Base-by-base conservation (phyloP, 2,329 filamentous ascomycete species). In the Penicillium sp. region DNA sequence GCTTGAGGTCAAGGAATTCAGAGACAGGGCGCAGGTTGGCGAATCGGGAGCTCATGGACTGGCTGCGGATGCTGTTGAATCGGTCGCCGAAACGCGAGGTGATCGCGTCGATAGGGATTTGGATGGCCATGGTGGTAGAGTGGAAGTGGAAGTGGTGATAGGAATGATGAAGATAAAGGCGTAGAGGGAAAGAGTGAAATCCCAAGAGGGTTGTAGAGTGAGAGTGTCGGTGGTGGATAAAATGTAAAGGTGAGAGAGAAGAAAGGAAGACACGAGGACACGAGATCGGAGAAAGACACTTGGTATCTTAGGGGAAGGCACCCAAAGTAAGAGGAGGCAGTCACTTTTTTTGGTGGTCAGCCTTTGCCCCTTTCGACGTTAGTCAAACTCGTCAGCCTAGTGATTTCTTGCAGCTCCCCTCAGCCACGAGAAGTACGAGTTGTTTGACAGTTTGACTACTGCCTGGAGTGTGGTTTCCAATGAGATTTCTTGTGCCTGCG, bases 1-100 rank as follows among this genome's bases (percentile, higher is more conserved):
- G 92, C 88, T 97, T 97, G 82, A 98, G 80, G 80, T 98, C 93
- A 79, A 97, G 86, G 82, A 99, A 99, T 81, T 99, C 95, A 77
- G 89, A 89, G 71, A 98, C 80, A 64, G 95, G 94, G 64, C 89
- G 91, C 75, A 99, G 86, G 81, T 97, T 98, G 79, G 93, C 89
- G 80, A 98, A 98, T 68, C 95, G 90, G 68, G 89, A 87, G 62
- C 86, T 86, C 64, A 98, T 78, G 37, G 91, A 91, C 70, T 93
- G 91, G 63, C 88, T 88, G 75, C 92, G 89, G 67, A 97, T 84
- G 75, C 89, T 88, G 71, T 91, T 88, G 82, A 98, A 94, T 76
- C 93, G 92, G 69, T 95, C 92, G 69, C 95, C 95, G 78, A 98
- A 87, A 72, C 93, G 90, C 72, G 93, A 96, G 79, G 94, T 96